These are phyloP conservation scores for Breynia disticha DNA, from an alignment of 441 rosid genomes.

Conservation along the genomic window DNA sequence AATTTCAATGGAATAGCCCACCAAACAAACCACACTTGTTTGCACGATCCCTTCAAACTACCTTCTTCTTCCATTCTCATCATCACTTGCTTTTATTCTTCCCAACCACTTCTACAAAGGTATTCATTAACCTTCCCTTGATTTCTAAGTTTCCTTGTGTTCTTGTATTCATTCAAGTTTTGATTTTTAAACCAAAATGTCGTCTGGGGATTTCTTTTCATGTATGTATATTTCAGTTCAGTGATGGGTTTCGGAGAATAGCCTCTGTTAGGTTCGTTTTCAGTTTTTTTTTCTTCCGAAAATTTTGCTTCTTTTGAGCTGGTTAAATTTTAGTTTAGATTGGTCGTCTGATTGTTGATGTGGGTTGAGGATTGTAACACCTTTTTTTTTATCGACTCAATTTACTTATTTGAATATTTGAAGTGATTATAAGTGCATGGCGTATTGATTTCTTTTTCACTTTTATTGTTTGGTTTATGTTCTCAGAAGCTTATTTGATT, in stretches of 20 bases:
- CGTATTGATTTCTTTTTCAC: too few relatives aligned
- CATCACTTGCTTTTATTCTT: constrained; percentile 24
- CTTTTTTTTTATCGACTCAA: too few relatives aligned
- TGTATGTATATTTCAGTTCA: constrained; percentile 12
- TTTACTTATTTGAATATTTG: too few relatives aligned
- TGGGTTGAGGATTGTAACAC: too few relatives aligned
- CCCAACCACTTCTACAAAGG: constrained; percentile 9
- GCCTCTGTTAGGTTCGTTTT: constrained; percentile 11
- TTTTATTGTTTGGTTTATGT: too few relatives aligned
- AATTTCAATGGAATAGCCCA: neutral
- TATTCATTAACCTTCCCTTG: neutral
- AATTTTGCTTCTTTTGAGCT: neutral
- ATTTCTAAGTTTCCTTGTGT: neutral
- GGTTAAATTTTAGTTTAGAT: neutral
- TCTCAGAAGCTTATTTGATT: too few relatives aligned
- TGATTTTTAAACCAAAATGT: too few relatives aligned
- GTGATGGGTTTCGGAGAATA: constrained; percentile 11
- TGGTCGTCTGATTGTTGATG: neutral
- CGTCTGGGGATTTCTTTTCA: too few relatives aligned
- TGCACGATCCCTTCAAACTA: neutral
- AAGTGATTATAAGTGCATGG: too few relatives aligned
- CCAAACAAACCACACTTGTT: neutral
- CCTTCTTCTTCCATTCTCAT: neutral
- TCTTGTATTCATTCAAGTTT: neutral
- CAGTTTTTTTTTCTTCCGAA: neutral